Base-by-base conservation (phyloP, 2,329 filamentous ascomycete genomes). In the Cytospora piceicola region DNA sequence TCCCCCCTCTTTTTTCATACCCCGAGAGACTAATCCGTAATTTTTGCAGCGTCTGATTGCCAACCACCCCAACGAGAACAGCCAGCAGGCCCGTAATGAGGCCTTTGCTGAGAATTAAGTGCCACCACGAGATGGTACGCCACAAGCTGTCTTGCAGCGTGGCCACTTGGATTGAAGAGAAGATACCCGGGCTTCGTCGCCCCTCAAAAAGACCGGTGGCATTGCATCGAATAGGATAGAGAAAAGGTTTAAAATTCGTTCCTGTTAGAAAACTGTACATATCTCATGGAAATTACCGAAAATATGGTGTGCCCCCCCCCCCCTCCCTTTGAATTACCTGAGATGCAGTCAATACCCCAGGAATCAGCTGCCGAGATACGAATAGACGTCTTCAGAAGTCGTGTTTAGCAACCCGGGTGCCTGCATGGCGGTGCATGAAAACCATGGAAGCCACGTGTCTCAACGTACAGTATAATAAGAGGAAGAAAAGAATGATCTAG, bases 41-140 rank as follows among this genome's bases (percentile, higher is more conserved):
- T 14, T 29, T 20, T 49, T 46, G 22, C 57, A 85, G 83, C 82
- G 83, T 64, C 74, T 85, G 65, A 81, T 85, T 71, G 82, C 82
- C 70, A 85, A 85, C 74, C 77, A 80, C 8, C 76, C 77, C 5
- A 61, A 66, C 17, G 75, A 73, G 30, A 75, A 76, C 71, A 75
- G 78, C 27, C 65, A 69, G 53, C 77, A 80, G 68, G 79, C 78
- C 59, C 76, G 77, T 64, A 78, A 73, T 39, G 79, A 81, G 71
- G 78, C 78, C 22, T 81, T 81, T 65, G 75, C 73, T 32, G 75
- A 81, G 32, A 77, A 76, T 55, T 80, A 70, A 71, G 54, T 53
- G n/a, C 52, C 34, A 42, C 36, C 12, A 39, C 27, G 52, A 46
- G 24, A 56, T 27, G 27, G 39, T 4, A 46, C 36, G 51, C 32